Evolutionary conservation across 371 early-diverging fungal genomes (phyloP).

Genomic region (Mucor indicus): DNA sequence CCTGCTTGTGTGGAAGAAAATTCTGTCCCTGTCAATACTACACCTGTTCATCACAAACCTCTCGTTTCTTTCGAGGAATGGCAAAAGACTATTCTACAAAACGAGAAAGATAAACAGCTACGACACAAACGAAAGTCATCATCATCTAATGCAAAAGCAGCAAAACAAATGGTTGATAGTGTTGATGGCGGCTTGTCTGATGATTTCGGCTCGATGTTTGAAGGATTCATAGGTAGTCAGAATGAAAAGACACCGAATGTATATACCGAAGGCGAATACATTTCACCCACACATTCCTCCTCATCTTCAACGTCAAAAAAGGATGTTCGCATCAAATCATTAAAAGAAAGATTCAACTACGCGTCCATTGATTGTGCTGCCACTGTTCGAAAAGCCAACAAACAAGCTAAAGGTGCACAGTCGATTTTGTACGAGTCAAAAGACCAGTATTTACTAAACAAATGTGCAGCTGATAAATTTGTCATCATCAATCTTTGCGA

Average conservation of each 20-base stretch:
- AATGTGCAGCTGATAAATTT: slow-evolving; percentile 78
- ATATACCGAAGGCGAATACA: slow-evolving; percentile 31
- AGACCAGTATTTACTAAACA: slow-evolving; percentile 92
- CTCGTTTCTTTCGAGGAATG: slow-evolving; percentile 42
- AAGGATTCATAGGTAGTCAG: slow-evolving; percentile 15
- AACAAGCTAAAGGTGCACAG: slow-evolving; percentile 77
- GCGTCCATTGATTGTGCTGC: slow-evolving; percentile 95
- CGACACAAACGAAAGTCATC: slow-evolving; percentile 15
- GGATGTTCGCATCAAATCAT: slow-evolving; percentile 33
- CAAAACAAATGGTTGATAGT: slow-evolving; percentile 22
- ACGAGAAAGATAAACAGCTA: slow-evolving; percentile 24
- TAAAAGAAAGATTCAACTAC: slow-evolving; percentile 87
- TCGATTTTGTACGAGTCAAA: slow-evolving; percentile 86
- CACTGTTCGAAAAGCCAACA: slow-evolving; percentile 78
- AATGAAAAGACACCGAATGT: slow-evolving; percentile 20
- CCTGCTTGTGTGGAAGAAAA: too few species aligned
- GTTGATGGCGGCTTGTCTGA: slow-evolving; percentile 47
- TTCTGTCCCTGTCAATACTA: background rate
- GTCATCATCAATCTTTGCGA: slow-evolving; percentile 93
- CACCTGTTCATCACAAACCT: background rate
- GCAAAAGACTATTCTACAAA: slow-evolving; percentile 21
- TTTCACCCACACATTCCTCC: slow-evolving; percentile 21
- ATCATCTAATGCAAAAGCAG: background rate
- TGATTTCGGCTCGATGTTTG: slow-evolving; percentile 50
- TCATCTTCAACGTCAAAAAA: background rate